Evolutionary conservation across 306 rosid species (phyloP).

Genomic region (Malus sylvestris): DNA sequence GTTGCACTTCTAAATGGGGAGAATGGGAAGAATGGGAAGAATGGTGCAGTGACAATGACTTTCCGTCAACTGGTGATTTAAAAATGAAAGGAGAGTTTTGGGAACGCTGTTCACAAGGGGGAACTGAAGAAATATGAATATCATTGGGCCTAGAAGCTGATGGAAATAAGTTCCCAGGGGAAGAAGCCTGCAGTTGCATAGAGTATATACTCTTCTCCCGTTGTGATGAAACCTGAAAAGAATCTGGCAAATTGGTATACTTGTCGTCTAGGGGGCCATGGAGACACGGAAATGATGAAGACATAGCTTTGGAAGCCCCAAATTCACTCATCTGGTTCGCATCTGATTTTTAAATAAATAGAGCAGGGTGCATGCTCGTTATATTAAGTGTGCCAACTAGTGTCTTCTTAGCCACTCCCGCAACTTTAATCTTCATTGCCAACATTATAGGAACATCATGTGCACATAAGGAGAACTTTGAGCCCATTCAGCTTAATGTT

Average conservation of each 20-base stretch:
- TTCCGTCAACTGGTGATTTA: constrained; percentile 31
- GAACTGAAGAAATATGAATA: constrained; percentile 23
- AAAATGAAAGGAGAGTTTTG: constrained; percentile 40
- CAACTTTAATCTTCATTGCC: constrained; percentile 14
- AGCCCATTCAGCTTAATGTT: neutral
- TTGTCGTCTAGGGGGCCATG: constrained; percentile 30
- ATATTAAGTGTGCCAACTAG: constrained; percentile 2
- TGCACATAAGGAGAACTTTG: neutral
- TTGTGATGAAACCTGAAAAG: constrained; percentile 42
- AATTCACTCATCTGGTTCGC: constrained; percentile 44
- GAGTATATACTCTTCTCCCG: constrained; percentile 33
- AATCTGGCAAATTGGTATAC: constrained; percentile 37
- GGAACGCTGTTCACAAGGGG: constrained; percentile 35
- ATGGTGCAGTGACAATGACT: constrained; percentile 22
- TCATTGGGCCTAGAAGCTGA: constrained; percentile 31
- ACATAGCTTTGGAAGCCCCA: constrained; percentile 37
- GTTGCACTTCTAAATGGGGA: constrained; percentile 28
- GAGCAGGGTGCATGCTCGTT: constrained; percentile 25
- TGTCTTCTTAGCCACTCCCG: constrained; percentile 7
- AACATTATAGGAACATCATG: constrained; percentile 10
- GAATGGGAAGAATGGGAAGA: constrained; percentile 13
- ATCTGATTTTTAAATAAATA: constrained; percentile 47
- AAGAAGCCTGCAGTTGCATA: constrained; percentile 31
- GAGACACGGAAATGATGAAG: constrained; percentile 48
- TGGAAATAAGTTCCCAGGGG: constrained; percentile 33